Evolutionary conservation across 1,139 yeast species (phyloP).

Genomic region (Geotrichum australiense): DNA sequence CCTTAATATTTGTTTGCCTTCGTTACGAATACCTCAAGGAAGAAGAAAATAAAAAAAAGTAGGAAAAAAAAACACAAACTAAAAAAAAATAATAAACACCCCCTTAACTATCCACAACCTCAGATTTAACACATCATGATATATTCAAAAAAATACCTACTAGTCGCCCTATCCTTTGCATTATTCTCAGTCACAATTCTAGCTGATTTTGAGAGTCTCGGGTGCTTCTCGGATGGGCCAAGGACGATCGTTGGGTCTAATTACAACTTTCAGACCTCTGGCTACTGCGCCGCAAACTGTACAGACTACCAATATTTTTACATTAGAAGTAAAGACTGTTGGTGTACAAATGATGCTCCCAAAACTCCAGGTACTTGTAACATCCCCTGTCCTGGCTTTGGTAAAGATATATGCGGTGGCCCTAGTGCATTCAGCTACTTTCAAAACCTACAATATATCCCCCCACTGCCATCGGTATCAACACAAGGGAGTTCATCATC

Average conservation of each 20-base stretch:
- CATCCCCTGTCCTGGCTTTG: constrained; percentile 34
- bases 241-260: constrained; percentile 1
- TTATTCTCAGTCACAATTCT: neutral
- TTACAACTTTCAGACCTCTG: constrained; percentile 11
- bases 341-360: constrained; percentile 57
- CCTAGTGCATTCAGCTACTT: constrained; percentile 20
- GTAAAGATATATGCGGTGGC: constrained; percentile 17
- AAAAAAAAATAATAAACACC: neutral
- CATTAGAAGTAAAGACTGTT: constrained; percentile 52
- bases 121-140: neutral
- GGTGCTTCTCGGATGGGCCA: constrained; percentile 5
- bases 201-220: neutral
- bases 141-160: neutral
- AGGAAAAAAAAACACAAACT: too few species aligned
- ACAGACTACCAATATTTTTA: constrained; percentile 40
- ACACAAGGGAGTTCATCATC: constrained; percentile 4
- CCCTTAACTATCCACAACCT: neutral
- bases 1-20: neutral
- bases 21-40: neutral
- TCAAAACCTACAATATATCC: constrained; percentile 14
- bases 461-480: constrained; percentile 1
- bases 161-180: neutral
- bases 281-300: constrained; percentile 13
- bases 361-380: constrained; percentile 38
- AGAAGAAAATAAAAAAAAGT: too few species aligned